These are phyloP conservation scores for Hondaea fermentalgiana DNA, from an alignment of 108 stramenopile genomes.

Conservation along the genomic window DNA sequence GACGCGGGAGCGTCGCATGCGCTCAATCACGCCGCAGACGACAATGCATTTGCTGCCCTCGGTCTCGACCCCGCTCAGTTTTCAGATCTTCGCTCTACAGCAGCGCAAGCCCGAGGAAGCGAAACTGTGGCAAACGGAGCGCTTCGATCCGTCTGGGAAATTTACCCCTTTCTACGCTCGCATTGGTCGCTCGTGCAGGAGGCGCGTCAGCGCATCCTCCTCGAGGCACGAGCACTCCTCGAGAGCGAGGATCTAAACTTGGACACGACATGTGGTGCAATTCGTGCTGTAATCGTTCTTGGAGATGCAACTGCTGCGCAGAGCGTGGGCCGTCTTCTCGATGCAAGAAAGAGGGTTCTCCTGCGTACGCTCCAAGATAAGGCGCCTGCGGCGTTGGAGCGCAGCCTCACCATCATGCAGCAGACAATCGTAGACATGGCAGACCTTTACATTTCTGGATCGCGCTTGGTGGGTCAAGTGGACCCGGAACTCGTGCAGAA, in stretches of 20 bases:
- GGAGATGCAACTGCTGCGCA: background rate
- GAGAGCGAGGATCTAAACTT: background rate
- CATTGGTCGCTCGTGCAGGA: background rate
- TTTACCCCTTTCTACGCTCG: background rate
- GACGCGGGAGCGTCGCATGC: too few relatives aligned
- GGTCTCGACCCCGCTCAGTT: background rate
- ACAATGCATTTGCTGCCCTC: background rate
- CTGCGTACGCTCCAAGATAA: background rate
- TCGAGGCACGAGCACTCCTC: background rate
- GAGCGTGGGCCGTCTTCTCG: background rate
- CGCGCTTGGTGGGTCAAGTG: background rate
- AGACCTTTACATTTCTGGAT: background rate
- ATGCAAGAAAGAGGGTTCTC: background rate
- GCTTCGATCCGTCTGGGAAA: background rate
- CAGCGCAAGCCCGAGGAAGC: background rate
- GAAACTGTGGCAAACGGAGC: background rate
- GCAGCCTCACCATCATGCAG: background rate
- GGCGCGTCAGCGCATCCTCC: background rate
- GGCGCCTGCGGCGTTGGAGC: background rate
- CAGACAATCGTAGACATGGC: background rate
- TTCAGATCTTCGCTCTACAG: background rate
- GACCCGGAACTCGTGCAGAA: background rate
- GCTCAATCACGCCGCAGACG: background rate
- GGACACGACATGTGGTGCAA: background rate
- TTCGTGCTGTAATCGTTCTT: background rate